A percentile compares a stretch with the other conserved stretches of the same genome.
These are phyloP conservation scores for Saccharomycodes ludwigii DNA, from an alignment of 805 yeast genomes.

Conservation along the genomic window DNA sequence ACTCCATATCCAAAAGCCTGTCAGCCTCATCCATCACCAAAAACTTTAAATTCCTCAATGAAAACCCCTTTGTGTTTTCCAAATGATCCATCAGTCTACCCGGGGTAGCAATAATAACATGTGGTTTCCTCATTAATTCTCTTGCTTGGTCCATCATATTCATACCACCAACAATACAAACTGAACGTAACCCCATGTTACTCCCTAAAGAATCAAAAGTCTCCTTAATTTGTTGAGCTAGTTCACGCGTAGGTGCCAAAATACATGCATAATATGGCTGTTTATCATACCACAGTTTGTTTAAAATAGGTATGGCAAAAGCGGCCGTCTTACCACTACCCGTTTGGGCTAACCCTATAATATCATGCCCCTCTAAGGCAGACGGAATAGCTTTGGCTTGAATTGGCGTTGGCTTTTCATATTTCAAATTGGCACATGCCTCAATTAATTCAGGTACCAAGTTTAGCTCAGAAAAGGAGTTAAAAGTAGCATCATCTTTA, in stretches of 20 bases:
- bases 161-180: slow-evolving; percentile 94
- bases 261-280: slow-evolving; percentile 83
- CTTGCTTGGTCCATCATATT: slow-evolving; percentile 96
- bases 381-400: slow-evolving; percentile 86
- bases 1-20: slow-evolving; percentile 87
- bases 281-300: slow-evolving; percentile 81
- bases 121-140: slow-evolving; percentile 89
- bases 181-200: slow-evolving; percentile 81
- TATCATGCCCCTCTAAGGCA: slow-evolving; percentile 81
- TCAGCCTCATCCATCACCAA: slow-evolving; percentile 97
- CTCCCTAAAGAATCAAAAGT: slow-evolving; percentile 91
- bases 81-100: slow-evolving; percentile 89
- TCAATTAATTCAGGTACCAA: slow-evolving; percentile 70
- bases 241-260: slow-evolving; percentile 74
- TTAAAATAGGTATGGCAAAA: slow-evolving; percentile 89
- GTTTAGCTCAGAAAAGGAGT: slow-evolving; percentile 43
- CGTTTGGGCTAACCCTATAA: slow-evolving; percentile 93
- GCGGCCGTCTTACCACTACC: slow-evolving; percentile 99
- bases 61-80: slow-evolving; percentile 84
- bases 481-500: slow-evolving; percentile 16
- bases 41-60: slow-evolving; percentile 62
- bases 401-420: slow-evolving; percentile 80
- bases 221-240: slow-evolving; percentile 81
- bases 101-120: slow-evolving; percentile 90
- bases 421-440: slow-evolving; percentile 66